These are phyloP conservation scores for Lepidium didymum DNA, from an alignment of 345 rosid species.

Conservation along the genomic window DNA sequence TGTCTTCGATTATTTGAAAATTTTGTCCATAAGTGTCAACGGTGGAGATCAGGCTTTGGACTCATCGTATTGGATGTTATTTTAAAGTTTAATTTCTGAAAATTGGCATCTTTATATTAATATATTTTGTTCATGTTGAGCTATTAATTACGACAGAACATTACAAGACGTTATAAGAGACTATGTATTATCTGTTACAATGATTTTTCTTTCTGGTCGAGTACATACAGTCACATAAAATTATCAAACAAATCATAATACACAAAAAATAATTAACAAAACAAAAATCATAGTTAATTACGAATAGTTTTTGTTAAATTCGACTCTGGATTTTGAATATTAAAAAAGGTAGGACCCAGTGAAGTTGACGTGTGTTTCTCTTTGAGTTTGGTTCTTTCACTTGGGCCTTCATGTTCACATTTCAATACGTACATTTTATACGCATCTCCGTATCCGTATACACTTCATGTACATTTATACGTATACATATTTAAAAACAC, in stretches of 20 bases:
- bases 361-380: constrained; percentile 26
- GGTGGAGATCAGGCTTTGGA: constrained; percentile 3
- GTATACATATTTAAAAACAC: no score
- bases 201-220: neutral
- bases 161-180: neutral
- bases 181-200: neutral
- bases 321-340: neutral
- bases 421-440: no score
- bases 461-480: no score
- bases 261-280: constrained; percentile 1
- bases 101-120: neutral
- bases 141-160: constrained; percentile 1
- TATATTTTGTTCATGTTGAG: neutral
- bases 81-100: neutral
- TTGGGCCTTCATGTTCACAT: constrained; percentile 30
- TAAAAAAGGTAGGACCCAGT: neutral
- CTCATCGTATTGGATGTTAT: neutral
- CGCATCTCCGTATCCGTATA: no score
- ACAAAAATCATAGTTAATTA: constrained; percentile 8
- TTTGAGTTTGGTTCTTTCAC: constrained; percentile 28
- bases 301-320: neutral
- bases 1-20: neutral
- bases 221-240: neutral
- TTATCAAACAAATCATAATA: constrained; percentile 2
- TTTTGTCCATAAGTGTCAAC: constrained; percentile 8